phyloP scores from a whole-genome alignment of 2,329 filamentous ascomycete genomes.

The Talaromyces albobiverticillius region DNA sequence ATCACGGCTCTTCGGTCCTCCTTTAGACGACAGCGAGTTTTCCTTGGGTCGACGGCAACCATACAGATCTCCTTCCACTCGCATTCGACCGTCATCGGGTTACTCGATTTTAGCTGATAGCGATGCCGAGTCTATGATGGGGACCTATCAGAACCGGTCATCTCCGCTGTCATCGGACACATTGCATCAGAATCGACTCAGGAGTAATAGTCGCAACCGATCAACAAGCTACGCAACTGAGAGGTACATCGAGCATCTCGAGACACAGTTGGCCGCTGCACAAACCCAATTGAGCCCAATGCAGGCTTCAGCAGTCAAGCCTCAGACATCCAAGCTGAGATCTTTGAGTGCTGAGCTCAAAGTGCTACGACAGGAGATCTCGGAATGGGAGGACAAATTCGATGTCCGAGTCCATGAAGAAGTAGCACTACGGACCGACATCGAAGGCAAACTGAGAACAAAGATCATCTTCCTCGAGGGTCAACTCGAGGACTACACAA shows the following conservation, averaged over 20 bases:
- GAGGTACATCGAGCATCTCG: conserved; percentile 50
- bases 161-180: conserved; percentile 14
- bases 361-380: conserved; percentile 29
- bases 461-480: conserved; percentile 31
- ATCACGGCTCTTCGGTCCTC: conserved; percentile 13
- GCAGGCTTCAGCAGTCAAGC: conserved; percentile 37
- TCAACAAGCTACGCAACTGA: conserved; percentile 38
- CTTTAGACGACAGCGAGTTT: conserved; percentile 4
- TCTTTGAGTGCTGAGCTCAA: conserved; percentile 28
- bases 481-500: conserved; percentile 27
- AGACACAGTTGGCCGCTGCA: conserved; percentile 42
- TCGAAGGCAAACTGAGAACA: conserved; percentile 27
- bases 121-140: neutral
- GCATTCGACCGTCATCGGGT: too few species aligned
- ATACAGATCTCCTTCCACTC: conserved; percentile 2
- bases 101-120: conserved; percentile 9
- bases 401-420: conserved; percentile 32
- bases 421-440: conserved; percentile 25
- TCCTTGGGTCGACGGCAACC: neutral
- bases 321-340: conserved; percentile 36
- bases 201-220: conserved; percentile 16
- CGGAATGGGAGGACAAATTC: conserved; percentile 30
- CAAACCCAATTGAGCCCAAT: conserved; percentile 38
- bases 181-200: conserved; percentile 1
- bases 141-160: conserved; percentile 4